Evolutionary conservation across 305 asterid genomes (phyloP).

Genomic region (Fraxinus velutina): DNA sequence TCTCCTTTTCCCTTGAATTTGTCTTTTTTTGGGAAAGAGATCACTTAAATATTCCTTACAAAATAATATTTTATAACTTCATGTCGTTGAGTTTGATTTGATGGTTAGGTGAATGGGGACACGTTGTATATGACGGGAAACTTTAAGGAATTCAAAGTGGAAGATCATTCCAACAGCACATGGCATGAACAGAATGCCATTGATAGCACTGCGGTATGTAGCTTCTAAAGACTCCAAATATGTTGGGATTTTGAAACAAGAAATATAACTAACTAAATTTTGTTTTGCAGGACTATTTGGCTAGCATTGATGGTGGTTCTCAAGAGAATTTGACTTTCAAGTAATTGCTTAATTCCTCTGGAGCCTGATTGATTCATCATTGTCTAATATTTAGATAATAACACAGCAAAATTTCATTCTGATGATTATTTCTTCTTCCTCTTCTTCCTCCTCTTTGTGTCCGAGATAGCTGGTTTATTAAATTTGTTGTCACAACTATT

Average conservation of each 20-base stretch:
- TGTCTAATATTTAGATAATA: constrained; percentile 6
- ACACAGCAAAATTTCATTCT: neutral
- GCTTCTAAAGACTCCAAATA: constrained; percentile 15
- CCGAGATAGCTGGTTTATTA: neutral
- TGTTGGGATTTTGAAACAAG: constrained; percentile 6
- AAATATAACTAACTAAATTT: constrained; percentile 2
- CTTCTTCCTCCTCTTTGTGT: neutral
- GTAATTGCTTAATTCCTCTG: constrained; percentile 44
- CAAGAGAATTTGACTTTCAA: constrained; percentile 55
- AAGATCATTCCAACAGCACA: constrained; percentile 49
- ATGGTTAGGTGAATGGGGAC: constrained; percentile 81
- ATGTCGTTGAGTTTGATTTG: constrained; percentile 13
- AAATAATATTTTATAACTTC: constrained; percentile 14
- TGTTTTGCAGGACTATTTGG: constrained; percentile 63
- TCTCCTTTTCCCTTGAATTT: neutral
- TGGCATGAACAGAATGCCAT: constrained; percentile 78
- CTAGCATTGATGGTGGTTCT: constrained; percentile 50
- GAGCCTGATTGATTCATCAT: neutral
- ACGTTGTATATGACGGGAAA: constrained; percentile 68
- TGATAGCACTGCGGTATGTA: constrained; percentile 79
- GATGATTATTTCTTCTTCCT: neutral
- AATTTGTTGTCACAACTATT: neutral
- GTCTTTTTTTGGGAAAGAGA: neutral
- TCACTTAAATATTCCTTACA: neutral
- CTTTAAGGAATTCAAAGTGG: constrained; percentile 83